These are phyloP conservation scores for Bryopsis sp. DNA, from an alignment of 139 green algal genomes.

Conservation along the genomic window DNA sequence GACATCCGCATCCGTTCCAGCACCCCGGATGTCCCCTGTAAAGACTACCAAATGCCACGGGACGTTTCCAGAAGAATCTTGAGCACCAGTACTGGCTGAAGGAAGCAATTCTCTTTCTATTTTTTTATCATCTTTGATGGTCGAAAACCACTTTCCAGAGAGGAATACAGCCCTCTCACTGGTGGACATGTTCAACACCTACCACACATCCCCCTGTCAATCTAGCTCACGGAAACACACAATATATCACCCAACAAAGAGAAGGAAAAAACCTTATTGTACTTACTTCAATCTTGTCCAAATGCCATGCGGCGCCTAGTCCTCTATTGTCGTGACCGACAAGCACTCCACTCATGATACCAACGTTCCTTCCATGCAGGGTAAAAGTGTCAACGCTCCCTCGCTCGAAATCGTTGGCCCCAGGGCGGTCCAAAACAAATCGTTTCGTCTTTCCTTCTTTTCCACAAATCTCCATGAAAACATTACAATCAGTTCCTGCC, in stretches of 20 bases:
- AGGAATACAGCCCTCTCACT: neutral
- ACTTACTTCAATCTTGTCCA: constrained; percentile 40
- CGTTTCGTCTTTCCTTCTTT: constrained; percentile 29
- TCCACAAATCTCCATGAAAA: constrained; percentile 48
- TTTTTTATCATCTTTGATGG: neutral
- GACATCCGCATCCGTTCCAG: constrained; percentile 45
- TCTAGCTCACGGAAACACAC: no score
- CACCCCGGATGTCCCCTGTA: constrained; percentile 31
- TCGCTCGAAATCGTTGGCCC: constrained; percentile 49
- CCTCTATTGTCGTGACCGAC: constrained; percentile 45
- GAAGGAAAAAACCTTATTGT: no score
- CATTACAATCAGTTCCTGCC: constrained; percentile 51
- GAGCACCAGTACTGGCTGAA: neutral
- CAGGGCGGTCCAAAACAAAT: constrained; percentile 4
- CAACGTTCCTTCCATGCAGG: constrained; percentile 35
- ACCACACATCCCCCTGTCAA: no score
- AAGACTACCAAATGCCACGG: constrained; percentile 30
- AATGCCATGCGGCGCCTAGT: constrained; percentile 38
- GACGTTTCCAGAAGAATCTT: constrained; percentile 2
- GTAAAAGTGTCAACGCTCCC: constrained; percentile 46
- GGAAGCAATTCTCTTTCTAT: no score
- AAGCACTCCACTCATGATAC: constrained; percentile 25
- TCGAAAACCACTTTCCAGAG: neutral
- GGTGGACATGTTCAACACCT: neutral
- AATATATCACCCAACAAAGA: no score